These are phyloP conservation scores for Penstemon davidsonii DNA, from an alignment of 257 asterid genomes.

Conservation along the genomic window DNA sequence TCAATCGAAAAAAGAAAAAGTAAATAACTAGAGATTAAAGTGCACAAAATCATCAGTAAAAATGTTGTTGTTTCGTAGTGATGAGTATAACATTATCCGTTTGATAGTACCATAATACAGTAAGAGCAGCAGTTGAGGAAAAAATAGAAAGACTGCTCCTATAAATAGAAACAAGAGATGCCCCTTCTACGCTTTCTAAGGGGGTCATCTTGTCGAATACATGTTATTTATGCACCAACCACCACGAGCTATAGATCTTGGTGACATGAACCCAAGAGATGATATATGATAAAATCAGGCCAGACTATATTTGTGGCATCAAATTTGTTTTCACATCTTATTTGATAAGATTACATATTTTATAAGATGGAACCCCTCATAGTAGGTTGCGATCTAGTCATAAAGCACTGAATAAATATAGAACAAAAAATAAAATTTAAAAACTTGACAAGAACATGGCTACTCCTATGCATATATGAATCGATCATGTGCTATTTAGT, in stretches of 20 bases:
- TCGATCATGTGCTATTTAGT: background rate
- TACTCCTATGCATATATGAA: background rate
- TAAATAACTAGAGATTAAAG: background rate
- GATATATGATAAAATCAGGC: background rate
- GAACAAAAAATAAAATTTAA: background rate
- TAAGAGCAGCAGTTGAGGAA: background rate
- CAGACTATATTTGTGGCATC: background rate
- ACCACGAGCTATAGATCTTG: background rate
- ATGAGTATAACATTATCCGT: background rate
- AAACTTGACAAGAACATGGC: background rate
- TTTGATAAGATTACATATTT: background rate
- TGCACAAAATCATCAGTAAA: background rate
- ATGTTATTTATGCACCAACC: background rate
- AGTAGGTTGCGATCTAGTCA: background rate
- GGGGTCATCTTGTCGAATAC: background rate
- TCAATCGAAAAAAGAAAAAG: slow-evolving; percentile 4
- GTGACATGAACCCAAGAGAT: background rate
- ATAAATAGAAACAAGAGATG: background rate
- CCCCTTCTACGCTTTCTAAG: background rate
- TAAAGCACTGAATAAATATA: slow-evolving; percentile 3
- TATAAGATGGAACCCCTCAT: background rate
- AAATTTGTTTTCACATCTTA: background rate
- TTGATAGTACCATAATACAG: background rate
- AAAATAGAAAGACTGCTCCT: background rate
- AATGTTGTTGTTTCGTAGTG: background rate